Evolutionary conservation across 176 grass and related monocot genomes (phyloP).

Genomic region (Dendrocalamus sinicus): DNA sequence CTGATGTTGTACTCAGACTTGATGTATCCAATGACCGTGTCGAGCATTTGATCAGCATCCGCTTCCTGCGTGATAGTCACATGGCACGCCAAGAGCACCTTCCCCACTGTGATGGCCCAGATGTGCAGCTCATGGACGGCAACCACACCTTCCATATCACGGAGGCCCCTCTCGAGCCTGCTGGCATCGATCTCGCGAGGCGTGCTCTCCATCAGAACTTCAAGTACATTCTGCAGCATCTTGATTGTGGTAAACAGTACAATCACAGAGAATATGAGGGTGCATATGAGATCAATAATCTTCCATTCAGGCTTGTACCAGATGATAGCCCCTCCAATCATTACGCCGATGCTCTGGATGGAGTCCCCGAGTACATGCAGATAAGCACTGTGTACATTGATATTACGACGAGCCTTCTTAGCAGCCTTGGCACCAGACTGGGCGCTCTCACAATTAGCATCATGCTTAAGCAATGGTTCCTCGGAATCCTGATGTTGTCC

Average conservation of each 20-base stretch:
- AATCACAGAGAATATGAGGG: conserved; percentile 91
- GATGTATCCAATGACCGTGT: conserved; percentile 90
- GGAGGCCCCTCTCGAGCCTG: conserved; percentile 75
- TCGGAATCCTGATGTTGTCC: conserved; percentile 51
- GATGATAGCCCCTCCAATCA: conserved; percentile 95
- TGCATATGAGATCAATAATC: conserved; percentile 98
- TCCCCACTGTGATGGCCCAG: conserved; percentile 98
- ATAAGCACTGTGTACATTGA: conserved; percentile 98
- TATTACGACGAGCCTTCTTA: conserved; percentile 75
- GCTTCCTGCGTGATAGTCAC: conserved; percentile 70
- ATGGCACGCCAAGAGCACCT: conserved; percentile 91
- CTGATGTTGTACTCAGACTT: conserved; percentile 96
- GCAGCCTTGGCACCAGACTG: conserved; percentile 40
- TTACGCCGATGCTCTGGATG: conserved; percentile 90
- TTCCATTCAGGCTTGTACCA: conserved; percentile 99
- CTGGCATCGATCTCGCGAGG: conserved; percentile 88
- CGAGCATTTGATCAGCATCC: conserved; percentile 79
- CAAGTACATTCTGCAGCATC: conserved; percentile 92
- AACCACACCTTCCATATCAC: conserved; percentile 75
- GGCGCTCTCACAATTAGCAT: conserved; percentile 32
- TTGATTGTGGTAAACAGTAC: conserved; percentile 81
- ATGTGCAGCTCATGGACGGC: conserved; percentile 94
- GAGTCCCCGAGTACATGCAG: conserved; percentile 91
- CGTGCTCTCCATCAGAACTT: conserved; percentile 96
- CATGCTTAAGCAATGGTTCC: conserved; percentile 66